Evolutionary conservation across 495 filamentous ascomycete genomes (phyloP), one percentile per base, ranked within the genome.

Genomic region (Podospora comata): DNA sequence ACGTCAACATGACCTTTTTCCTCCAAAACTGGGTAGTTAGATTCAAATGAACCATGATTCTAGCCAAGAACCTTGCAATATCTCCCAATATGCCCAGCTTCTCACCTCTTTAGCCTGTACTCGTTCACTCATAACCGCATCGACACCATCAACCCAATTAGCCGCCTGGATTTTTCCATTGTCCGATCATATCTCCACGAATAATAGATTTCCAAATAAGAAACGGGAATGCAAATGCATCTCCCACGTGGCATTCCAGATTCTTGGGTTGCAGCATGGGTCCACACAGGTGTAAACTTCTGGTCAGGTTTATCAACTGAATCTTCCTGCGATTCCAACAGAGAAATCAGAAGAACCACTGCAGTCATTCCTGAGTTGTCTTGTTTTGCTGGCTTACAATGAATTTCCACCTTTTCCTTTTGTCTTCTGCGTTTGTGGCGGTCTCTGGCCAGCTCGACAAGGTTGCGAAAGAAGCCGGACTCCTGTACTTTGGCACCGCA

Each of bases 401-500:
- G 39, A 48, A 48, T 3, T 48, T 48, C 39, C 39, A 6, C 7
- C 39, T 16, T 3, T 48, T 48, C 39, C 5, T 48, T 48, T 13
- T 48, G 39, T 11, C 13, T 16, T 48, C 39, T 11, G 13, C 39
- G 7, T n/a, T 32, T 26, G 58, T 20, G 19, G 5, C 59, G 7
- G 59, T 18, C 16, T 32, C 28, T 28, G 19, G 74, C 13, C 76
- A 79, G 48, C 74, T 87, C 3, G 74, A 88, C 60, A 76, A 80
- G 11, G 79, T 84, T 34, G 84, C 82, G 55, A 79, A 83, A 27
- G 82, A 82, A 1, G 80, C 79, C 30, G 82, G 84, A 32, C 75
- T 81, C 57, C 23, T 75, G 6, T 89, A 87, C 74, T 87, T 88
- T 68, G 87, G 87, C 48, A 82, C 83, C 7, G 86, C 85, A 0